A percentile compares a stretch with the other conserved stretches of the same genome.
phyloP scores from a whole-genome alignment of 495 filamentous ascomycete species.

The Aspergillus homomorphus region DNA sequence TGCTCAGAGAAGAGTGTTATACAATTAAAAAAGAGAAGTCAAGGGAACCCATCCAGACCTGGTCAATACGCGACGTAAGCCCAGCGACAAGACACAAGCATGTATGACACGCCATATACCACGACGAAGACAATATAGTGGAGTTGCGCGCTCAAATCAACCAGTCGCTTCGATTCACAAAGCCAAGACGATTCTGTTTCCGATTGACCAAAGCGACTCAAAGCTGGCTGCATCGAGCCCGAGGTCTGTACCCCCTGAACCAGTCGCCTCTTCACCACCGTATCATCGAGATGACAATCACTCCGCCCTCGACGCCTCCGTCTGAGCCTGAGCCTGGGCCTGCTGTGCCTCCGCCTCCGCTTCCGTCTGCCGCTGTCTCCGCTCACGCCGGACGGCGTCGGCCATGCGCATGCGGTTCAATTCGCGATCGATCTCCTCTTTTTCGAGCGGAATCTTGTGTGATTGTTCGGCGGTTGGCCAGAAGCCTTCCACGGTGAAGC shows the following conservation, averaged over 20 bases:
- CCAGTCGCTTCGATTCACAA: no score
- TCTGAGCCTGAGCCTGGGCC: slow-evolving; percentile 25
- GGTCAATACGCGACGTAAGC: slow-evolving; percentile 22
- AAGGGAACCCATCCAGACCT: slow-evolving; percentile 5
- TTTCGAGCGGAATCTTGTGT: slow-evolving; percentile 84
- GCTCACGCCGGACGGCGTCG: slow-evolving; percentile 41
- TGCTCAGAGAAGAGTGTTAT: slow-evolving; percentile 42
- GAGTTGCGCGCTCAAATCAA: no score
- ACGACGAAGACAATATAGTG: background rate
- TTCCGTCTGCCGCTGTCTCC: slow-evolving; percentile 58
- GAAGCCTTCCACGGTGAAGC: slow-evolving; percentile 85
- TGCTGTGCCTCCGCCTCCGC: slow-evolving; percentile 45
- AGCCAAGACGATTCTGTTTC: no score
- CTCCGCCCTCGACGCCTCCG: slow-evolving; percentile 25
- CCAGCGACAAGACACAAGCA: no score
- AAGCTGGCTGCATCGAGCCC: no score
- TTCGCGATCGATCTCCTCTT: slow-evolving; percentile 80
- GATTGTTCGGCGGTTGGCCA: slow-evolving; percentile 87
- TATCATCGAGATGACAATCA: slow-evolving; percentile 13
- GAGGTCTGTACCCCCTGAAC: no score
- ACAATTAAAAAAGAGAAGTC: slow-evolving; percentile 19
- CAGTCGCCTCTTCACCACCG: background rate
- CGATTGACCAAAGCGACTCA: no score
- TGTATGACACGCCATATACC: background rate
- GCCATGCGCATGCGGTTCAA: slow-evolving; percentile 63